Evolutionary conservation across 2,329 filamentous ascomycete species (phyloP).

Genomic region (Xylaria sp.): DNA sequence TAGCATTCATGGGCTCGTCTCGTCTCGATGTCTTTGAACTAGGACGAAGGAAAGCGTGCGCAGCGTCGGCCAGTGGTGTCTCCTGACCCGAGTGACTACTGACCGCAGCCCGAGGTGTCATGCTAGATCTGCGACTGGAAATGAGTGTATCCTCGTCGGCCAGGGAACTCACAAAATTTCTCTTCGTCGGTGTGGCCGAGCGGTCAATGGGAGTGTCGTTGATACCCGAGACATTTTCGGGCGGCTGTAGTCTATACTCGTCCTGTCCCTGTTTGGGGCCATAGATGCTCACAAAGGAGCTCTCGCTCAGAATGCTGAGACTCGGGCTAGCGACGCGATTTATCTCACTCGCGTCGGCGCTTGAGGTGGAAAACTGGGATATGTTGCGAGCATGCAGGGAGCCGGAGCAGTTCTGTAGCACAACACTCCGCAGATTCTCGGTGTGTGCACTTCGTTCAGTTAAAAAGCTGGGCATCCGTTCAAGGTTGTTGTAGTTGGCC

Average conservation of each 20-base stretch:
- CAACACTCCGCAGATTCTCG: constrained; percentile 56
- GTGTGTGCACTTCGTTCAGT: constrained; percentile 55
- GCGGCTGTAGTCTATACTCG: constrained; percentile 12
- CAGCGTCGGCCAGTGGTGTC: constrained; percentile 42
- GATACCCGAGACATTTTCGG: constrained; percentile 21
- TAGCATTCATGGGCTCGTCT: constrained; percentile 29
- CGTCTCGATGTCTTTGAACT: constrained; percentile 44
- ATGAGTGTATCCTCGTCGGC: constrained; percentile 18
- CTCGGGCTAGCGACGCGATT: constrained; percentile 50
- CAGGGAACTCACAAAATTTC: constrained; percentile 19
- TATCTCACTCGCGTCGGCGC: constrained; percentile 33
- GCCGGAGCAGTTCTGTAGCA: constrained; percentile 47
- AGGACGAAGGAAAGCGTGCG: constrained; percentile 44
- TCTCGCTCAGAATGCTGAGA: constrained; percentile 61
- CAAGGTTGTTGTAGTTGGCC: constrained; percentile 37
- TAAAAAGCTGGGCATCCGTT: constrained; percentile 60
- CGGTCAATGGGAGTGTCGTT: constrained; percentile 24
- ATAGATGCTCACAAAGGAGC: constrained; percentile 62
- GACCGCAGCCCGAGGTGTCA: constrained; percentile 31
- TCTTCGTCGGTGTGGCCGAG: constrained; percentile 20
- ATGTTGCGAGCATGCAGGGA: constrained; percentile 46
- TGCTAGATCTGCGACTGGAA: constrained; percentile 26
- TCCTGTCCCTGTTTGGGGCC: constrained; percentile 34
- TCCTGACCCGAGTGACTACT: constrained; percentile 35
- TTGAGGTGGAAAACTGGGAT: constrained; percentile 34